Percentiles rank a stretch among this genome's conserved stretches.
These are phyloP conservation scores for Trichoderma hamatum DNA, from an alignment of 2,329 filamentous ascomycete genomes.

Conservation along the genomic window DNA sequence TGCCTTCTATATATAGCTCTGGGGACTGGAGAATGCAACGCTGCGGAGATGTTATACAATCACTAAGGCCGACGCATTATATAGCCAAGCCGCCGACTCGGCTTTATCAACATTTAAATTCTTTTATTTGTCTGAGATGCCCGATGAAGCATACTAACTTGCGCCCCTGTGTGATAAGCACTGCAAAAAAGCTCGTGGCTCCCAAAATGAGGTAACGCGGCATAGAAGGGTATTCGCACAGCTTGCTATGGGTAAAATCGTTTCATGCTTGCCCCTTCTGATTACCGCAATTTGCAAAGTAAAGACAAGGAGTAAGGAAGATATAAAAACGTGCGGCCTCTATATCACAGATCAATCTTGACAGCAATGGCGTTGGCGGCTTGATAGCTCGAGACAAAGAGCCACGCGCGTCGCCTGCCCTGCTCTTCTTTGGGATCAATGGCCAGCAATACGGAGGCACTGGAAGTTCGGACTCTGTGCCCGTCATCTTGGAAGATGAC, in stretches of 20 bases:
- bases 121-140: not conserved
- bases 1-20: constrained; percentile 1
- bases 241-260: not conserved
- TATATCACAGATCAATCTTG: constrained; percentile 51
- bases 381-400: constrained; percentile 61
- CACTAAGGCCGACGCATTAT: not conserved
- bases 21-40: not conserved
- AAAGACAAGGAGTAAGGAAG: not conserved
- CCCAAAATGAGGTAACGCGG: not conserved
- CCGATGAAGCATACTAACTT: not conserved
- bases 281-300: not conserved
- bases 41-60: not conserved
- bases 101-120: not conserved
- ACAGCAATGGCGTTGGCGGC: constrained; percentile 54
- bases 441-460: constrained; percentile 55
- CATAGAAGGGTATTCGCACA: not conserved
- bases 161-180: not conserved
- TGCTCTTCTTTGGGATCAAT: constrained; percentile 51
- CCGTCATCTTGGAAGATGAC: constrained; percentile 63
- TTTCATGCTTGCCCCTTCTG: not conserved
- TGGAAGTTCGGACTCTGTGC: constrained; percentile 51
- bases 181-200: not conserved
- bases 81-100: not conserved
- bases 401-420: constrained; percentile 54
- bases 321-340: not conserved